A percentile compares a stretch with the other conserved stretches of the same genome.
Evolutionary conservation across 2,329 filamentous ascomycete genomes (phyloP).

Genomic region (Arachnopeziza araneosa): DNA sequence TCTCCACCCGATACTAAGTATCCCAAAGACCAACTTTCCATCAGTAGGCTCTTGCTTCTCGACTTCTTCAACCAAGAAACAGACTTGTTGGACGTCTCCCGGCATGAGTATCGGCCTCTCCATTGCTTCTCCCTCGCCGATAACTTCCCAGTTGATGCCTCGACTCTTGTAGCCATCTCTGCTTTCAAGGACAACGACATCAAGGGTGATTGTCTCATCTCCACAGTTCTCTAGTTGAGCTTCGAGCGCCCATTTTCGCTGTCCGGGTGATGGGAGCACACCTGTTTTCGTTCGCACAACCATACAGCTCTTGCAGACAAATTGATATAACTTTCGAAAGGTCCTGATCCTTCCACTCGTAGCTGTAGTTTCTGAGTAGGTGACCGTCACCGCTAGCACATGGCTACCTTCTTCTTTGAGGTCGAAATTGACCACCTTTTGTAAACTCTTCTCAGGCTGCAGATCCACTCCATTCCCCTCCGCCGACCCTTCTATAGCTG

Average conservation of each 20-base stretch:
- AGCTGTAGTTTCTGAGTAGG: conserved; percentile 82
- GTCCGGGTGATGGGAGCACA: conserved; percentile 36
- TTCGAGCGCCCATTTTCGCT: conserved; percentile 67
- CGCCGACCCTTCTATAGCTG: conserved; percentile 1
- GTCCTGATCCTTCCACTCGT: conserved; percentile 68
- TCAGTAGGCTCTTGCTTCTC: conserved; percentile 41
- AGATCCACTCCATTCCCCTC: conserved; percentile 43
- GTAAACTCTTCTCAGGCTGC: conserved; percentile 60
- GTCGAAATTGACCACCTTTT: conserved; percentile 78
- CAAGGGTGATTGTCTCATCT: conserved; percentile 74
- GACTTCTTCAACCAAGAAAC: conserved; percentile 50
- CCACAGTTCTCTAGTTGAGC: conserved; percentile 94
- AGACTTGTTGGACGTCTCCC: conserved; percentile 60
- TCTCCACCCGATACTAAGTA: conserved; percentile 82
- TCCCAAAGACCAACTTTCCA: conserved; percentile 64
- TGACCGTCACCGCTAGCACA: conserved; percentile 87
- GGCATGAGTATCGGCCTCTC: conserved; percentile 56
- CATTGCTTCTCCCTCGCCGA: conserved; percentile 31
- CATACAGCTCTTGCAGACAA: conserved; percentile 83
- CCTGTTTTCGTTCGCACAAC: conserved; percentile 85
- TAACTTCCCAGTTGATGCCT: conserved; percentile 53
- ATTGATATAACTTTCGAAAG: conserved; percentile 94
- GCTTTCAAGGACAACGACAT: conserved; percentile 54
- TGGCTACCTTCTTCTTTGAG: conserved; percentile 93
- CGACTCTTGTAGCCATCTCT: conserved; percentile 45